These are phyloP conservation scores for Aureobasidium sp. DNA, from an alignment of 2,329 filamentous ascomycete species.

Conservation along the genomic window DNA sequence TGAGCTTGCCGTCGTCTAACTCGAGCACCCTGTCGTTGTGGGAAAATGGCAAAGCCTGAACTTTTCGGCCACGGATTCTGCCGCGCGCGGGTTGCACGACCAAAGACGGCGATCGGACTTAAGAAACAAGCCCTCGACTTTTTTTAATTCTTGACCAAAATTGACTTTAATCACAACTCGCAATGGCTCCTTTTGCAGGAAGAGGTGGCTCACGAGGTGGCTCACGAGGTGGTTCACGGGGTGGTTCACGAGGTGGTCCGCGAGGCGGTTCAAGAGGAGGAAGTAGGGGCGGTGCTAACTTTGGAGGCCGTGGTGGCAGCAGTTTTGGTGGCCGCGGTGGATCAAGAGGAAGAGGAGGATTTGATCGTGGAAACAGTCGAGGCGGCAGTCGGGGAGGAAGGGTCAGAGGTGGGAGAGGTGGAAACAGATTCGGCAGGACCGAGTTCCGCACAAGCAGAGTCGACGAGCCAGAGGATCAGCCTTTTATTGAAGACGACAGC, in stretches of 20 bases:
- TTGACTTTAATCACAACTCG: neutral
- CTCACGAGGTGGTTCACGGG: neutral
- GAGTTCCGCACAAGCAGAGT: slow-evolving; percentile 15
- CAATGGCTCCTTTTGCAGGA: slow-evolving; percentile 11
- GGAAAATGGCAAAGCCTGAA: neutral
- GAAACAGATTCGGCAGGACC: slow-evolving; percentile 16
- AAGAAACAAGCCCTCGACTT: neutral
- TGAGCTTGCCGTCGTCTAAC: slow-evolving; percentile 10
- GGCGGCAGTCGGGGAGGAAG: slow-evolving; percentile 17
- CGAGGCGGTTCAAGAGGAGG: slow-evolving; percentile 4
- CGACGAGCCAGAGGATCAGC: slow-evolving; percentile 23
- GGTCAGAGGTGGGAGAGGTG: slow-evolving; percentile 16
- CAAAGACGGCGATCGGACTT: neutral
- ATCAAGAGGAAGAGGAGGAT: slow-evolving; percentile 18
- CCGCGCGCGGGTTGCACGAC: neutral
- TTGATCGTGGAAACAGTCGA: slow-evolving; percentile 23
- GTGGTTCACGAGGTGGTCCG: neutral
- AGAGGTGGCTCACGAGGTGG: slow-evolving; percentile 4
- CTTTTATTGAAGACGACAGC: slow-evolving; percentile 18
- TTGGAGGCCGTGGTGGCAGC: slow-evolving; percentile 18
- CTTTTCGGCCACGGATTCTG: slow-evolving; percentile 6
- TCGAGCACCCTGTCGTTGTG: neutral
- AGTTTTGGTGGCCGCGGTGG: slow-evolving; percentile 22
- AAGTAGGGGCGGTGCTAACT: neutral
- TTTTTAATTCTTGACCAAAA: neutral